A percentile compares a stretch with the other conserved stretches of the same genome.
These are phyloP conservation scores for Aspergillus taichungensis DNA, from an alignment of 495 filamentous ascomycete genomes.

Conservation along the genomic window DNA sequence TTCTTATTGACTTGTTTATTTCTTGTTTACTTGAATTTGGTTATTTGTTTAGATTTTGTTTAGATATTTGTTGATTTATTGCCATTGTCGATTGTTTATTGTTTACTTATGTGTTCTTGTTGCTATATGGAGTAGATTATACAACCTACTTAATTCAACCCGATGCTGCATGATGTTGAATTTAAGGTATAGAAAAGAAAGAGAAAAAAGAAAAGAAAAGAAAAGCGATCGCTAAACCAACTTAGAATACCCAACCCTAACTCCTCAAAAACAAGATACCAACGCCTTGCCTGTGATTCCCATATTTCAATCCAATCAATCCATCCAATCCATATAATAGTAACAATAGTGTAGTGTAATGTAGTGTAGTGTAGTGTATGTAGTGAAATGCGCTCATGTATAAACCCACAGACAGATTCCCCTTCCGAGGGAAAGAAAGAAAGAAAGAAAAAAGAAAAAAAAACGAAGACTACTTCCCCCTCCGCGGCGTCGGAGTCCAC, in stretches of 20 bases:
- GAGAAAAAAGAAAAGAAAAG: not conserved
- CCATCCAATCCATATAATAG: too few relatives aligned
- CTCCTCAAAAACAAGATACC: too few relatives aligned
- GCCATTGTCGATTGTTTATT: constrained; percentile 1
- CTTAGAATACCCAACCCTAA: too few relatives aligned
- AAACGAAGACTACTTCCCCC: constrained; percentile 13
- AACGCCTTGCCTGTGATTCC: too few relatives aligned
- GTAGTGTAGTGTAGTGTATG: too few relatives aligned
- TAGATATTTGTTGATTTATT: too few relatives aligned
- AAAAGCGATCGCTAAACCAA: not conserved
- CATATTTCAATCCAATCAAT: too few relatives aligned
- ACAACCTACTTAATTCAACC: not conserved
- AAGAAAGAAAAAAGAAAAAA: too few relatives aligned
- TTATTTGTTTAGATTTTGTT: too few relatives aligned
- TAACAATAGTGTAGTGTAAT: too few relatives aligned
- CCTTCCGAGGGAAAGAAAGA: too few relatives aligned
- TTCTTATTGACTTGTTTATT: not conserved
- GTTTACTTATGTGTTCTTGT: not conserved
- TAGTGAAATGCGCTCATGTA: not conserved
- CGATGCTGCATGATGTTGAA: not conserved
- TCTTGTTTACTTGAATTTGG: constrained; percentile 1
- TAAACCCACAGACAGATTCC: not conserved
- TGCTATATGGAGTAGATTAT: too few relatives aligned
- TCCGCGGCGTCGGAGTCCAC: constrained; percentile 49
- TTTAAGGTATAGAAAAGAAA: not conserved